Evolutionary conservation across 2,329 filamentous ascomycete genomes (phyloP).

Genomic region (Stemphylium vesicarium): DNA sequence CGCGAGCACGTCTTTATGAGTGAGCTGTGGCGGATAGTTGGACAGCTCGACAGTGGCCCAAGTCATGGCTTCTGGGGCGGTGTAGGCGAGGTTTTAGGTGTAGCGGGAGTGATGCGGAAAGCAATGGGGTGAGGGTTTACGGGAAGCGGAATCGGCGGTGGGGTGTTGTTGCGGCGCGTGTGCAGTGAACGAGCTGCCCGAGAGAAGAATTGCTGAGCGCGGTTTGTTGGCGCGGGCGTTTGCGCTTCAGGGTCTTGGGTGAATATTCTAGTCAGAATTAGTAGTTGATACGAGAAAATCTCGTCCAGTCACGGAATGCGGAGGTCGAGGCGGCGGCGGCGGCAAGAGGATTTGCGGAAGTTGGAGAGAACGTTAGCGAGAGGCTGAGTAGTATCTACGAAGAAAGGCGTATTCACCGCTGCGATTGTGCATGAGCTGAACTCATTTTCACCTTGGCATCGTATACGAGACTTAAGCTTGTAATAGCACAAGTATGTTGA

Average conservation of each 20-base stretch:
- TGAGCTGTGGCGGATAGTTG: constrained; percentile 16
- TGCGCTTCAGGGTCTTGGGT: not conserved
- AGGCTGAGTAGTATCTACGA: too few relatives aligned
- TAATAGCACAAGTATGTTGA: too few relatives aligned
- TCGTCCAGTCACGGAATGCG: too few relatives aligned
- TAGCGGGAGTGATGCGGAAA: not conserved
- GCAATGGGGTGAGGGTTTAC: not conserved
- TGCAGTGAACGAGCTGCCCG: constrained; percentile 9
- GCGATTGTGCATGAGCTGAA: too few relatives aligned
- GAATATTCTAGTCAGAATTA: not conserved
- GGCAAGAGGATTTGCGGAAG: too few relatives aligned
- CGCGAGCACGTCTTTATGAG: constrained; percentile 7
- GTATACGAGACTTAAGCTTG: too few relatives aligned
- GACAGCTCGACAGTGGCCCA: constrained; percentile 18
- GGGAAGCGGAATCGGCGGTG: constrained; percentile 2
- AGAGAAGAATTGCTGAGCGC: constrained; percentile 2
- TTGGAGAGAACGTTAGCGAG: too few relatives aligned
- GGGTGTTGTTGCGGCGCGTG: not conserved
- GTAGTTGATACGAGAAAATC: too few relatives aligned
- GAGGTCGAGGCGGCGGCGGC: too few relatives aligned
- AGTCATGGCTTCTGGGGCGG: not conserved
- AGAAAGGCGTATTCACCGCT: too few relatives aligned
- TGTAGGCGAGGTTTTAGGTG: not conserved
- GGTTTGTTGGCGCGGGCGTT: not conserved
- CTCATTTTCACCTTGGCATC: too few relatives aligned